Conservation (phyloP, 2,329 filamentous ascomycete genomes). For the Corynespora cassiicola region DNA sequence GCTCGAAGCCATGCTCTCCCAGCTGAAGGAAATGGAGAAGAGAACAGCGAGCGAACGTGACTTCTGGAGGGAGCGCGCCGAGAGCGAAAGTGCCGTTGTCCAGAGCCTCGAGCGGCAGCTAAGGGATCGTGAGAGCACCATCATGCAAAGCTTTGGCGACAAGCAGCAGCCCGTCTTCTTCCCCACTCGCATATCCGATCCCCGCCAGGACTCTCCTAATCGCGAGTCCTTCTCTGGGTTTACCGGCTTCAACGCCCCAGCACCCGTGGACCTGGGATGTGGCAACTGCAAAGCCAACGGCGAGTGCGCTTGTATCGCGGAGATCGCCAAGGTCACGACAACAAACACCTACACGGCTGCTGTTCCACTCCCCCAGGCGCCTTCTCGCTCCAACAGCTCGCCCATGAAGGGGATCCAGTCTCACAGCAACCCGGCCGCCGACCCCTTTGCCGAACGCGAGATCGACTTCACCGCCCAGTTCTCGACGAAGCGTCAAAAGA, state of each 20-base stretch:
- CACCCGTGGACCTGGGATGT: slow-evolving; percentile 26
- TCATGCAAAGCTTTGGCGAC: slow-evolving; percentile 12
- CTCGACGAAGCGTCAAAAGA: slow-evolving; percentile 9
- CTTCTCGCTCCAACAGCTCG: slow-evolving; percentile 7
- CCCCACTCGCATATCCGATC: slow-evolving; percentile 7
- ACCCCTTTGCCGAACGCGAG: slow-evolving; percentile 30
- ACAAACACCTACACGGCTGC: slow-evolving; percentile 27
- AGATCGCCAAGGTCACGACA: slow-evolving; percentile 26
- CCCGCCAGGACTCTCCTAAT: slow-evolving; percentile 19
- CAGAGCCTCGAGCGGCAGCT: slow-evolving; percentile 13
- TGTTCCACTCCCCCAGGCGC: slow-evolving; percentile 17
- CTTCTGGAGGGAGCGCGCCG: slow-evolving; percentile 18
- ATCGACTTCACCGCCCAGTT: slow-evolving; percentile 43
- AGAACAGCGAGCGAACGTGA: slow-evolving; percentile 17
- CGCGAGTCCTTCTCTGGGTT: slow-evolving; percentile 18
- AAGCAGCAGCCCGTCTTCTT: slow-evolving; percentile 10
- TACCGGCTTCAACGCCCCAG: slow-evolving; percentile 20
- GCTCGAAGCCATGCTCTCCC: slow-evolving; percentile 9
- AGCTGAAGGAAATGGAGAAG: slow-evolving; percentile 16
- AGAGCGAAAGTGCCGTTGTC: slow-evolving; percentile 6
- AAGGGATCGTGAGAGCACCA: slow-evolving; percentile 10
- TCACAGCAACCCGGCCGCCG: slow-evolving; percentile 13
- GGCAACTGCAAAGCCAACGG: slow-evolving; percentile 35
- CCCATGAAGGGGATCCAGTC: slow-evolving; percentile 23
- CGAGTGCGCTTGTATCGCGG: slow-evolving; percentile 40